Percentiles rank a stretch among this genome's conserved stretches.
These are phyloP conservation scores for Agrocybe praecox DNA, from an alignment of 768 basidiomycete species.

Conservation along the genomic window DNA sequence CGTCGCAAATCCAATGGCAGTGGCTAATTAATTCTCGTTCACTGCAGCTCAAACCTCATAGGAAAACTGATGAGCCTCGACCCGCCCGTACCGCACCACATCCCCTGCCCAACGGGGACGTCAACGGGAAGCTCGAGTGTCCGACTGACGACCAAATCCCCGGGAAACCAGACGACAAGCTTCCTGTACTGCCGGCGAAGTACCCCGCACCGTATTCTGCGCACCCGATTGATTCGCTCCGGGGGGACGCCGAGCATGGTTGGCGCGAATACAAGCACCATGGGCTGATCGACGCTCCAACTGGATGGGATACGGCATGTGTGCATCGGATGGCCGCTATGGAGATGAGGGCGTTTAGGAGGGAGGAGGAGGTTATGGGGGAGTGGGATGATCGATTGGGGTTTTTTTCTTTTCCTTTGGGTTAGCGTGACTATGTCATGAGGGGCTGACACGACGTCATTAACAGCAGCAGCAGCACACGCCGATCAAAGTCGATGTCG, in stretches of 20 bases:
- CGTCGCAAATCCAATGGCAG: too few species aligned
- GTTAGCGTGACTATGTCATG: too few species aligned
- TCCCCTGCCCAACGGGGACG: background rate
- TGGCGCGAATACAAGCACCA: conserved; percentile 7
- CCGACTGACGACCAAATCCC: background rate
- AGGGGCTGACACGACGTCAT: too few species aligned
- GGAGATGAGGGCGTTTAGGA: conserved; percentile 8
- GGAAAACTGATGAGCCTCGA: conserved; percentile 4
- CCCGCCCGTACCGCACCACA: conserved; percentile 10
- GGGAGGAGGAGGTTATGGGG: background rate
- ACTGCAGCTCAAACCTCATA: conserved; percentile 4
- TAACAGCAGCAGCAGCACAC: too few species aligned
- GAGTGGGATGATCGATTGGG: conserved; percentile 2
- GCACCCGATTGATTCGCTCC: background rate
- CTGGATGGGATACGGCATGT: conserved; percentile 7
- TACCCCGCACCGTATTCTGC: conserved; percentile 6
- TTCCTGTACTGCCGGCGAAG: too few species aligned
- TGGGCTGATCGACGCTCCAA: background rate
- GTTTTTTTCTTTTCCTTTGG: too few species aligned
- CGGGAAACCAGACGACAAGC: background rate
- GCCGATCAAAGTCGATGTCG: too few species aligned
- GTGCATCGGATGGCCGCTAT: background rate
- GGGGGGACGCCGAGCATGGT: conserved; percentile 2
- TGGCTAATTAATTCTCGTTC: background rate
- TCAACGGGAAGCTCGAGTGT: background rate